phyloP scores from a whole-genome alignment of 2,329 filamentous ascomycete species.

The Microcyclosporella mali region DNA sequence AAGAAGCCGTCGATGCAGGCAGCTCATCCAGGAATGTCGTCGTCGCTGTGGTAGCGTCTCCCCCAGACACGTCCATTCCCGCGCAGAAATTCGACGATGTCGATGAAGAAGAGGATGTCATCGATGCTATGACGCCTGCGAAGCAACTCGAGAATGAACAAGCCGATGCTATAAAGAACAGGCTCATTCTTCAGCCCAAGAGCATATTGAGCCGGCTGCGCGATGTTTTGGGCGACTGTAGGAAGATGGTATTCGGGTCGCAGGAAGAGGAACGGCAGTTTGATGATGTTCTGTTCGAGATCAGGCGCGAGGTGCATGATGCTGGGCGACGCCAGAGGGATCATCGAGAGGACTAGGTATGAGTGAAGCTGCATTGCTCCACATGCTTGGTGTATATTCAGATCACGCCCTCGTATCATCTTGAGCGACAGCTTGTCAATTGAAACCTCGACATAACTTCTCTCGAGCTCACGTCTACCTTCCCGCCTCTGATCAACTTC shows the following conservation, averaged over 20 bases:
- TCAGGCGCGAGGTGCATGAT: conserved; percentile 66
- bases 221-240: conserved; percentile 55
- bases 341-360: conserved; percentile 1
- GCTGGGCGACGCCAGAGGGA: conserved; percentile 40
- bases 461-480: too few relatives aligned
- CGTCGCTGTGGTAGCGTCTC: not conserved
- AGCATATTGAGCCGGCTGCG: conserved; percentile 52
- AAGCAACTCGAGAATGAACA: not conserved
- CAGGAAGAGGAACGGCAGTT: conserved; percentile 64
- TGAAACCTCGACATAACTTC: too few relatives aligned
- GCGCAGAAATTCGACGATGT: not conserved
- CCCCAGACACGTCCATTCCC: not conserved
- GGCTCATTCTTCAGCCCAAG: conserved; percentile 24
- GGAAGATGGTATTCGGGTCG: conserved; percentile 53
- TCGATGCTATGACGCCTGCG: not conserved
- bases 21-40: conserved; percentile 1
- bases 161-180: not conserved
- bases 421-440: too few relatives aligned
- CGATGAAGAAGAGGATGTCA: not conserved
- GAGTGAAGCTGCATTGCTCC: not conserved
- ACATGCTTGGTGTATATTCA: too few relatives aligned
- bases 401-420: too few relatives aligned
- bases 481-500: too few relatives aligned
- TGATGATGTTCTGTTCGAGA: conserved; percentile 73
- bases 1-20: not conserved